Conservation (phyloP, 768 basidiomycete genomes). For the Amanita muscaria region DNA sequence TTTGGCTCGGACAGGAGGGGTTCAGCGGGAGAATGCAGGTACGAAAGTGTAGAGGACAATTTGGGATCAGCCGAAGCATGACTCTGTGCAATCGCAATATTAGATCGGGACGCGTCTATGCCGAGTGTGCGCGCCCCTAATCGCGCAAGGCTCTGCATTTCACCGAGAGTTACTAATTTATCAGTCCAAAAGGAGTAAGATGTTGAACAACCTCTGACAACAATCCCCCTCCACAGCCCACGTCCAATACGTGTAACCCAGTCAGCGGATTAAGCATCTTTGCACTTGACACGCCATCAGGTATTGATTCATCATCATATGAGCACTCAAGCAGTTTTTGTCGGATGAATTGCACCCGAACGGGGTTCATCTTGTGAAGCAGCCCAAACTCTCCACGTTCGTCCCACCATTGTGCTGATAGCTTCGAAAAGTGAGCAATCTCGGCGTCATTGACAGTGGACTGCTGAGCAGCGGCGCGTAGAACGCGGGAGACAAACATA, state of each 20-base stretch:
- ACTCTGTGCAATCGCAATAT: slow-evolving; percentile 74
- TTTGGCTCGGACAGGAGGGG: slow-evolving; percentile 49
- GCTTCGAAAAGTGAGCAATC: slow-evolving; percentile 81
- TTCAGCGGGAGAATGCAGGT: slow-evolving; percentile 71
- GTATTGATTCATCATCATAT: slow-evolving; percentile 42
- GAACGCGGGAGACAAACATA: slow-evolving; percentile 7
- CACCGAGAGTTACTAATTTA: not conserved
- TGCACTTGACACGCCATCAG: slow-evolving; percentile 19
- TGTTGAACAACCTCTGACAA: no score
- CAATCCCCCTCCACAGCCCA: slow-evolving; percentile 89
- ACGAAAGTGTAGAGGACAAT: slow-evolving; percentile 45
- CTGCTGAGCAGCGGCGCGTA: slow-evolving; percentile 2
- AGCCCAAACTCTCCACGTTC: slow-evolving; percentile 84
- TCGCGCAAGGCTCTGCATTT: slow-evolving; percentile 67
- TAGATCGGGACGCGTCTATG: slow-evolving; percentile 86
- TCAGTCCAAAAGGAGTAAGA: slow-evolving; percentile 11
- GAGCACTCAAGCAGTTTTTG: slow-evolving; percentile 61
- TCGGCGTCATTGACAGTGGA: slow-evolving; percentile 65
- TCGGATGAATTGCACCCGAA: slow-evolving; percentile 73
- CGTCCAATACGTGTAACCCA: slow-evolving; percentile 73
- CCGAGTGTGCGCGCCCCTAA: slow-evolving; percentile 83
- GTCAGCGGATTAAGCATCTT: slow-evolving; percentile 31
- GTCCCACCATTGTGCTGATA: slow-evolving; percentile 95
- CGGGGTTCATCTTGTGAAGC: slow-evolving; percentile 93
- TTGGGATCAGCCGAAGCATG: slow-evolving; percentile 76